These are phyloP conservation scores for Inonotus obliquus DNA, from an alignment of 1,284 basidiomycete species.

Conservation along the genomic window DNA sequence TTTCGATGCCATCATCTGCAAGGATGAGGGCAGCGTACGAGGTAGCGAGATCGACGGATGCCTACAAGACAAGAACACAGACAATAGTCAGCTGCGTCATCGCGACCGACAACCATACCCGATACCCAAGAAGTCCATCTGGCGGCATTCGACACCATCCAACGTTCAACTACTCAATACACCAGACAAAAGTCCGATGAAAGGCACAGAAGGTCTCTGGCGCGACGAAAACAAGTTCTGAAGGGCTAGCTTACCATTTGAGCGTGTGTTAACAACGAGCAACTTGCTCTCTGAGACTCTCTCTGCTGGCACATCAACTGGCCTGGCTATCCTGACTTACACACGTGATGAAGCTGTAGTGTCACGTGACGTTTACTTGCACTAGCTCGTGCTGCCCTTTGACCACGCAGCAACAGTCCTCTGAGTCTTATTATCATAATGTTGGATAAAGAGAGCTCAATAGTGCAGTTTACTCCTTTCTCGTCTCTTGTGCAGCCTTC, in stretches of 20 bases:
- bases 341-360: too few relatives aligned
- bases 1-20: constrained; percentile 95
- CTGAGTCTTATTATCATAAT: background rate
- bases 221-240: background rate
- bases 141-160: background rate
- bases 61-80: background rate
- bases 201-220: background rate
- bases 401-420: background rate
- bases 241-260: background rate
- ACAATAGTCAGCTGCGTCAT: background rate
- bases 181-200: background rate
- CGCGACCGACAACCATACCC: too few relatives aligned
- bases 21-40: constrained; percentile 95
- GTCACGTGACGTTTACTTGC: background rate
- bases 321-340: too few relatives aligned
- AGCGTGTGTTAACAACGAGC: background rate
- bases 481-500: constrained; percentile 83
- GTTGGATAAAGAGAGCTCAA: background rate
- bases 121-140: background rate
- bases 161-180: background rate
- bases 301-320: too few relatives aligned
- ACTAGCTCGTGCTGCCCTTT: background rate
- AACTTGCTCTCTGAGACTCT: background rate
- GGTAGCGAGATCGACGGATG: constrained; percentile 65
- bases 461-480: constrained; percentile 86